These are phyloP conservation scores for Pisolithus tinctorius DNA, from an alignment of 768 basidiomycete species.

Conservation along the genomic window DNA sequence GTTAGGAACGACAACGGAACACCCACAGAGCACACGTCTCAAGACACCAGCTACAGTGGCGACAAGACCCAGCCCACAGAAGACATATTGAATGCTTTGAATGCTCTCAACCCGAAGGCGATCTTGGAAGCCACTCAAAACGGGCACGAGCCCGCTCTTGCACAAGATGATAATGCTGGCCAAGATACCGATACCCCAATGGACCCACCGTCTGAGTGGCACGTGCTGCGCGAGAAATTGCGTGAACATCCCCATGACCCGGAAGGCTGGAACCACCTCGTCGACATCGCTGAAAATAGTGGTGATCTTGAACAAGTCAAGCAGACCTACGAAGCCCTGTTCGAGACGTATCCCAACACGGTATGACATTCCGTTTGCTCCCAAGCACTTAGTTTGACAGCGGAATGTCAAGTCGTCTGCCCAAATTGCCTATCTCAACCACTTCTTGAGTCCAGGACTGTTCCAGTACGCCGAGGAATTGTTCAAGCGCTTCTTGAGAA, in stretches of 20 bases:
- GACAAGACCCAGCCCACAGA: slow-evolving; percentile 31
- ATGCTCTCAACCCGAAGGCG: slow-evolving; percentile 26
- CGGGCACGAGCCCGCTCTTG: slow-evolving; percentile 17
- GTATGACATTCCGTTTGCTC: slow-evolving; percentile 46
- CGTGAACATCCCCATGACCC: slow-evolving; percentile 66
- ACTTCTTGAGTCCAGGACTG: slow-evolving; percentile 59
- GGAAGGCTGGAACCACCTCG: slow-evolving; percentile 71
- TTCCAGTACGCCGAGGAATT: slow-evolving; percentile 77
- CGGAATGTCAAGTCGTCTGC: slow-evolving; percentile 55
- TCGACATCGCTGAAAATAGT: slow-evolving; percentile 68
- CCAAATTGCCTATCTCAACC: slow-evolving; percentile 79
- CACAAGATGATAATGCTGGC: slow-evolving; percentile 14
- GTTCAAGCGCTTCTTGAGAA: slow-evolving; percentile 83
- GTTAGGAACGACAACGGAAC: slow-evolving; percentile 18
- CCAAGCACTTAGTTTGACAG: slow-evolving; percentile 19
- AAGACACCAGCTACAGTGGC: slow-evolving; percentile 22
- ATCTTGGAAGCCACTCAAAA: slow-evolving; percentile 20
- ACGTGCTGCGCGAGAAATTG: slow-evolving; percentile 52
- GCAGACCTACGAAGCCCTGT: slow-evolving; percentile 72
- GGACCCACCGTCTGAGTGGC: slow-evolving; percentile 58
- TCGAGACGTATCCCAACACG: slow-evolving; percentile 86
- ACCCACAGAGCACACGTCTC: slow-evolving; percentile 18
- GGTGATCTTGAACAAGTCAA: slow-evolving; percentile 78
- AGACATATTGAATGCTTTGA: slow-evolving; percentile 32
- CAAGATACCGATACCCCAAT: slow-evolving; percentile 19